phyloP scores from a whole-genome alignment of 305 asterid genomes.

The Solanum hybrid region DNA sequence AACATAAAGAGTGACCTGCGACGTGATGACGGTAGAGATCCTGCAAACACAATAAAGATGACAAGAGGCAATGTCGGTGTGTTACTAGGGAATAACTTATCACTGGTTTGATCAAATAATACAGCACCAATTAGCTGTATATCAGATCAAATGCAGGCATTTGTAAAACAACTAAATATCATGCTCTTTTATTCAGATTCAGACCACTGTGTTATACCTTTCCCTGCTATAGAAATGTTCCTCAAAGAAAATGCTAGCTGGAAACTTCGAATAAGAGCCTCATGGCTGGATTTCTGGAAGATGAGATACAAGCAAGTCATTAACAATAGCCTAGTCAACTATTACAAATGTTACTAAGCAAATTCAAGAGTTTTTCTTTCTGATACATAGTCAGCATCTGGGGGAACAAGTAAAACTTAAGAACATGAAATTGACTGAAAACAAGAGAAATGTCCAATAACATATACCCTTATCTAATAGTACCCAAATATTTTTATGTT shows the following conservation, averaged over 20 bases:
- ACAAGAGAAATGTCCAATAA: not conserved
- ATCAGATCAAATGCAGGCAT: not conserved
- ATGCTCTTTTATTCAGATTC: not conserved
- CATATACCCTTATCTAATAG: not conserved
- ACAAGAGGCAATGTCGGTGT: not conserved
- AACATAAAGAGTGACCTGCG: slow-evolving; percentile 65
- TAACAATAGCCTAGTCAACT: not conserved
- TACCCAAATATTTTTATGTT: not conserved
- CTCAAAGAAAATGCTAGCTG: slow-evolving; percentile 76
- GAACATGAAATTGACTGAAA: not conserved
- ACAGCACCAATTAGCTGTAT: not conserved
- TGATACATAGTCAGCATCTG: not conserved
- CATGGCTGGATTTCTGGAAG: slow-evolving; percentile 69
- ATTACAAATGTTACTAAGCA: not conserved
- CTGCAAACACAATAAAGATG: slow-evolving; percentile 24
- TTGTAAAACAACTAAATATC: not conserved
- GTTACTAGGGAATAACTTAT: not conserved
- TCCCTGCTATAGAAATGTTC: slow-evolving; percentile 54
- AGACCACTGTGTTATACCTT: slow-evolving; percentile 24
- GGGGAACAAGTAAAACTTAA: not conserved
- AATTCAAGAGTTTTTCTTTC: not conserved
- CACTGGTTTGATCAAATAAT: not conserved
- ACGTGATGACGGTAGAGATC: slow-evolving; percentile 59
- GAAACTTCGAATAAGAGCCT: slow-evolving; percentile 70
- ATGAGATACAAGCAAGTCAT: slow-evolving; percentile 10